These are phyloP conservation scores for Trichopus zeylanicus DNA, from an alignment of 116 monocot genomes.

Conservation along the genomic window DNA sequence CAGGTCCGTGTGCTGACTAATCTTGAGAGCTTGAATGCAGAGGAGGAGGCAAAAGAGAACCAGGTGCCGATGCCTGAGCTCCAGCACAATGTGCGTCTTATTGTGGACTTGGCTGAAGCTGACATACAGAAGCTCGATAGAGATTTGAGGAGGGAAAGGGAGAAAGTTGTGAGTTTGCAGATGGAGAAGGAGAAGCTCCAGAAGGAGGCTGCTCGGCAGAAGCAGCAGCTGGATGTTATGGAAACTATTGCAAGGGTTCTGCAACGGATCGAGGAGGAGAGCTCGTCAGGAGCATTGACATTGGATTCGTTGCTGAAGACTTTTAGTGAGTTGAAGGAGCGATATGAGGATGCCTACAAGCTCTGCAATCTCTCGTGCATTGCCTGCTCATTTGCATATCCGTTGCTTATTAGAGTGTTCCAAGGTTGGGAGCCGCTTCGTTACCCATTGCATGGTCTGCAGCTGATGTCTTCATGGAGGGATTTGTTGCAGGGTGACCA, in stretches of 20 bases:
- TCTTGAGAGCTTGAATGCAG: conserved; percentile 79
- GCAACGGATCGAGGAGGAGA: conserved; percentile 43
- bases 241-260: conserved; percentile 41
- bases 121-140: conserved; percentile 72
- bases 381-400: conserved; percentile 67
- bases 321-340: conserved; percentile 48
- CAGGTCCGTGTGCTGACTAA: conserved; percentile 67
- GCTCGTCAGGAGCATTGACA: conserved; percentile 33
- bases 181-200: conserved; percentile 62
- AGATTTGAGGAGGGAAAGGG: conserved; percentile 72
- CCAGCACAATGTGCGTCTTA: conserved; percentile 76
- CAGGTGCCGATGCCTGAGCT: conserved; percentile 89
- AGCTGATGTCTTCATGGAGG: conserved; percentile 63
- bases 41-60: conserved; percentile 71
- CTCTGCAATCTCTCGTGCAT: conserved; percentile 66
- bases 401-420: conserved; percentile 60
- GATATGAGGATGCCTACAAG: conserved; percentile 64
- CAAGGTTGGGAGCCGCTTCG: conserved; percentile 84
- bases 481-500: conserved; percentile 69
- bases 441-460: conserved; percentile 59
- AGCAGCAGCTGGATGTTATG: conserved; percentile 63
- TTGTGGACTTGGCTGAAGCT: conserved; percentile 70
- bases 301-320: conserved; percentile 55
- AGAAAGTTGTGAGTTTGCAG: conserved; percentile 68
- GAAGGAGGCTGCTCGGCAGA: conserved; percentile 55